phyloP scores from a whole-genome alignment of 225 moss, liverwort and hornwort species.

The Asterella californica region DNA sequence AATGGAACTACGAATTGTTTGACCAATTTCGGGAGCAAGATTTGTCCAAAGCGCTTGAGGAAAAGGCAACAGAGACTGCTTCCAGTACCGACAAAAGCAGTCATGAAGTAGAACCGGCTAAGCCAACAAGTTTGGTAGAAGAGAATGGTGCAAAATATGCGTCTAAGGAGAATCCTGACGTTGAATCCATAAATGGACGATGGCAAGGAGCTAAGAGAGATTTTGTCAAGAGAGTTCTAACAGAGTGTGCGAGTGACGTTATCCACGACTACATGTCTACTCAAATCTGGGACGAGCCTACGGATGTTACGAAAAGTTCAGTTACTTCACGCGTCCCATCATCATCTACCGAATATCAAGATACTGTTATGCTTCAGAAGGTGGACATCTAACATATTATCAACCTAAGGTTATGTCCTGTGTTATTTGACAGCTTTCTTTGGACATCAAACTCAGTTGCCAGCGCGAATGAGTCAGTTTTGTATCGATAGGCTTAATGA shows the following conservation, averaged over 20 bases:
- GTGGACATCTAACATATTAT: constrained; percentile 19
- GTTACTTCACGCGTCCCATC: constrained; percentile 34
- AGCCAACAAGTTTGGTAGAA: neutral
- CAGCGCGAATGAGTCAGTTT: neutral
- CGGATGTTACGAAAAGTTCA: constrained; percentile 38
- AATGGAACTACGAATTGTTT: constrained; percentile 57
- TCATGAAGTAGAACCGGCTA: neutral
- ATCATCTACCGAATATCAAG: constrained; percentile 58
- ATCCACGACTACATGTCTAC: constrained; percentile 73
- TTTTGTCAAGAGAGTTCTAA: constrained; percentile 42
- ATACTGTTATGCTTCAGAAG: constrained; percentile 87
- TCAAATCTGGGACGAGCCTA: constrained; percentile 84
- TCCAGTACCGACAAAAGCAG: neutral
- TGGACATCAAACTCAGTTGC: too few species aligned
- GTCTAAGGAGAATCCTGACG: neutral
- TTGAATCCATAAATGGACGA: constrained; percentile 28
- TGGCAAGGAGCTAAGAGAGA: constrained; percentile 49
- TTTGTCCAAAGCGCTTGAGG: constrained; percentile 4
- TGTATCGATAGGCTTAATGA: neutral
- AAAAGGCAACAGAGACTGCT: neutral
- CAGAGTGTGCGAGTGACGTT: constrained; percentile 65
- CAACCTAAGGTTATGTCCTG: neutral
- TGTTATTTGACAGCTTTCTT: neutral
- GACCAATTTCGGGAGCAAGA: constrained; percentile 45
- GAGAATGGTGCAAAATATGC: neutral